phyloP scores from a whole-genome alignment of 83 land plant species.

The Diphasiastrum complanatum region DNA sequence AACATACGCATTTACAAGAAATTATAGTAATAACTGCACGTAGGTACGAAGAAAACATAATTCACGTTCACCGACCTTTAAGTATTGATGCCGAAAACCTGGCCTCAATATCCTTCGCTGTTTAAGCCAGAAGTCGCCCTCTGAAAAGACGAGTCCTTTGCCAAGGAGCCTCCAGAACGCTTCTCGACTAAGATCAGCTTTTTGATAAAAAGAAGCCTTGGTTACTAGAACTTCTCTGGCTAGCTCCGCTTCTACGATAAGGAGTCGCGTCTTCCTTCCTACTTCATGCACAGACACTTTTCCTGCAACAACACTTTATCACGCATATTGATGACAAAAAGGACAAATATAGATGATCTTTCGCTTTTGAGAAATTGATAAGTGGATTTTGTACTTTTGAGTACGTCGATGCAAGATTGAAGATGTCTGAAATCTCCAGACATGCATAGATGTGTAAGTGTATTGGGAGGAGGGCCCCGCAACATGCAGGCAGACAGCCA shows the following conservation, averaged over 20 bases:
- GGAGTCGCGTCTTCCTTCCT: not conserved
- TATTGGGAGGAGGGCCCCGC: no score
- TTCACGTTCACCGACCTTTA: constrained; percentile 1
- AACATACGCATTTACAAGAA: not conserved
- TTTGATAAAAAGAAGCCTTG: not conserved
- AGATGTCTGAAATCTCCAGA: no score
- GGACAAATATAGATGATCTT: no score
- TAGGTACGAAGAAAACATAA: not conserved
- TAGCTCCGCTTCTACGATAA: not conserved
- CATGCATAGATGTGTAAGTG: no score
- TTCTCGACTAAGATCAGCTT: constrained; percentile 4
- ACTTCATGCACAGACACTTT: constrained; percentile 10
- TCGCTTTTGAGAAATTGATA: no score
- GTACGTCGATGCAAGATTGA: no score
- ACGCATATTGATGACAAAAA: not conserved
- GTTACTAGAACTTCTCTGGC: not conserved
- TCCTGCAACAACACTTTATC: not conserved
- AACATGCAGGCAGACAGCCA: no score
- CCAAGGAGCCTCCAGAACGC: not conserved
- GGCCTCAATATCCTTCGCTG: constrained; percentile 6
- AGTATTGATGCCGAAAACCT: not conserved
- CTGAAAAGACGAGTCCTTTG: constrained; percentile 2
- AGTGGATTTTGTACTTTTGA: no score
- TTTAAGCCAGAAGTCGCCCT: constrained; percentile 7
- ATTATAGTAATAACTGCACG: not conserved